Percentiles rank a stretch among this genome's conserved stretches.
Conservation (phyloP, 257 asterid species). For the Asclepias syriaca region DNA sequence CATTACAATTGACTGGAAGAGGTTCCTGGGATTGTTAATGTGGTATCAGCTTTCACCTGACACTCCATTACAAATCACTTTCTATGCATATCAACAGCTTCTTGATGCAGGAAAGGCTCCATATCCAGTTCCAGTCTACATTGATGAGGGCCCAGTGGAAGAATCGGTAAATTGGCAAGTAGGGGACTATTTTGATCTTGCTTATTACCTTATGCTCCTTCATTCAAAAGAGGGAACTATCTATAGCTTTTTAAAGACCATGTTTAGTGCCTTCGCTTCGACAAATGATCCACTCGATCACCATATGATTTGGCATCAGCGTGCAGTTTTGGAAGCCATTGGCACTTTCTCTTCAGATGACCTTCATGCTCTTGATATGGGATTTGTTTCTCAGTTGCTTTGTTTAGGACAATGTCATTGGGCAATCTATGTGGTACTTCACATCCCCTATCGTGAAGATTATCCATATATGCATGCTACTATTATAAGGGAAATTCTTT, state of each 20-base stretch:
- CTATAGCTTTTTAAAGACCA: slow-evolving; percentile 61
- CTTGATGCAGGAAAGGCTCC: slow-evolving; percentile 85
- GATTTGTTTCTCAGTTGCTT: slow-evolving; percentile 84
- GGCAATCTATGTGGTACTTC: slow-evolving; percentile 96
- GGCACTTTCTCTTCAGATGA: slow-evolving; percentile 84
- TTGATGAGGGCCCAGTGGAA: slow-evolving; percentile 79
- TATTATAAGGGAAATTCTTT: slow-evolving; percentile 78
- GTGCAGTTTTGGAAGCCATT: slow-evolving; percentile 87
- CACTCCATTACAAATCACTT: slow-evolving; percentile 1
- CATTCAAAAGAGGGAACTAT: slow-evolving; percentile 81
- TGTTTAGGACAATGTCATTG: slow-evolving; percentile 91
- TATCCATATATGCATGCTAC: slow-evolving; percentile 74
- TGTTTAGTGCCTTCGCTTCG: slow-evolving; percentile 54
- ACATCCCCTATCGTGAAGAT: slow-evolving; percentile 84
- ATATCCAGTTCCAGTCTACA: slow-evolving; percentile 84
- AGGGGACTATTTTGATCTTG: slow-evolving; percentile 65
- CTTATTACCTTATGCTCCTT: slow-evolving; percentile 93
- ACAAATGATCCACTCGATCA: slow-evolving; percentile 96
- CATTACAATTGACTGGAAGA: slow-evolving; percentile 88
- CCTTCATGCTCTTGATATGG: slow-evolving; percentile 91
- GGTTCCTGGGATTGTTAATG: slow-evolving; percentile 90
- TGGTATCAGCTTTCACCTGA: slow-evolving; percentile 91
- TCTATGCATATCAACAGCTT: slow-evolving; percentile 59
- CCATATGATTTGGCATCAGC: slow-evolving; percentile 99
- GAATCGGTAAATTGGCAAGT: slow-evolving; percentile 37